Evolutionary conservation across 495 filamentous ascomycete species (phyloP).

Genomic region (Neurospora intermedia): DNA sequence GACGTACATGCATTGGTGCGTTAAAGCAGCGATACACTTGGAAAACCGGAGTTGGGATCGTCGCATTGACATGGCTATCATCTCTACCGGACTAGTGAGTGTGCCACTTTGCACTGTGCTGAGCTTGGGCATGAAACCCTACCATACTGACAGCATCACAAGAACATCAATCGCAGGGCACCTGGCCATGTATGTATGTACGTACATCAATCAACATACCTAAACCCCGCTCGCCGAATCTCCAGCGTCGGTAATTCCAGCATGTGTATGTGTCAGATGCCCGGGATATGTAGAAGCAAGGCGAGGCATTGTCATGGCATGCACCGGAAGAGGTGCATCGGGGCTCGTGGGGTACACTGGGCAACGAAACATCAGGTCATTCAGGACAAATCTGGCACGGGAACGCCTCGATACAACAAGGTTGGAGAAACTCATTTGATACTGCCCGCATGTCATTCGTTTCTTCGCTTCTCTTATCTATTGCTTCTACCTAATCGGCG

Average conservation of each 20-base stretch:
- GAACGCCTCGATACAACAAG: not conserved
- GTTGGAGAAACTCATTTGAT: not conserved
- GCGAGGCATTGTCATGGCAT: not conserved
- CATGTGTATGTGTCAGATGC: not conserved
- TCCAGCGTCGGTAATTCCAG: not conserved
- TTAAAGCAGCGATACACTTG: not conserved
- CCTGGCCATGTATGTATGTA: not conserved
- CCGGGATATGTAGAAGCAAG: not conserved
- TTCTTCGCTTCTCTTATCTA: not conserved
- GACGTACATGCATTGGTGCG: not conserved
- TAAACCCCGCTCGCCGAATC: not conserved
- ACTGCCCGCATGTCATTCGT: not conserved
- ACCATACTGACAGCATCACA: not conserved
- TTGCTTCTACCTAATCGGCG: too few species aligned
- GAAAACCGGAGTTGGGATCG: not conserved
- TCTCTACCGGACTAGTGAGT: not conserved
- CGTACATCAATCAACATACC: not conserved
- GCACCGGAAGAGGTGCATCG: not conserved
- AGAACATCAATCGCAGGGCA: not conserved
- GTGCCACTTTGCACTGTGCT: not conserved
- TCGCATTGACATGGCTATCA: not conserved
- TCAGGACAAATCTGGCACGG: not conserved
- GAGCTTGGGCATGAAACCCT: not conserved
- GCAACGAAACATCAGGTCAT: not conserved
- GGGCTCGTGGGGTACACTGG: not conserved